phyloP scores from a whole-genome alignment of 805 yeast genomes.

The Saccharomycopsis sp. region DNA sequence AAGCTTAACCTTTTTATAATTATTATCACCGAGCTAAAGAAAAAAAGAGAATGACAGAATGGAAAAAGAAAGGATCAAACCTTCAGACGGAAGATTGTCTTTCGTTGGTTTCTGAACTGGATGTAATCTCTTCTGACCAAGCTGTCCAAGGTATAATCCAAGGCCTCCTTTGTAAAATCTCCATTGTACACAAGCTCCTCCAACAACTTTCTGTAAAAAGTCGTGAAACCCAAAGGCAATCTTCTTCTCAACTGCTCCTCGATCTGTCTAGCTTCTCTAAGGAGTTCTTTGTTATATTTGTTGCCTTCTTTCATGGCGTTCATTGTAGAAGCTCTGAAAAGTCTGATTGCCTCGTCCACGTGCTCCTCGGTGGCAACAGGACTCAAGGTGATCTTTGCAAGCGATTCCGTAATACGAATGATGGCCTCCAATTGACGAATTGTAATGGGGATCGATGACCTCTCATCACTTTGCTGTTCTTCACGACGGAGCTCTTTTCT shows the following conservation, averaged over 20 bases:
- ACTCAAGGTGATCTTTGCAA: conserved; percentile 76
- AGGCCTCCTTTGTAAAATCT: conserved; percentile 55
- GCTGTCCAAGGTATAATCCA: conserved; percentile 74
- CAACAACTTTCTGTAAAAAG: conserved; percentile 74
- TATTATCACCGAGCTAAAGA: too few relatives aligned
- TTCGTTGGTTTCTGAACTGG: conserved; percentile 79
- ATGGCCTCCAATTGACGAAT: conserved; percentile 97
- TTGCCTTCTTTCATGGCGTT: conserved; percentile 76
- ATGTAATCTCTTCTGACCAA: conserved; percentile 83
- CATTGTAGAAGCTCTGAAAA: conserved; percentile 96
- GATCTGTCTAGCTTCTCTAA: conserved; percentile 65
- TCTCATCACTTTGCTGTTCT: conserved; percentile 73
- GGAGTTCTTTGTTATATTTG: conserved; percentile 43
- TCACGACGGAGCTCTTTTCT: conserved; percentile 72
- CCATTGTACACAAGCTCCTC: conserved; percentile 70
- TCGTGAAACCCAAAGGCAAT: conserved; percentile 93
- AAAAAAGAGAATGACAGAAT: too few relatives aligned
- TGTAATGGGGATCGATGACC: conserved; percentile 95
- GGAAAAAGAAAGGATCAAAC: too few relatives aligned
- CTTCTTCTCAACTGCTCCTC: conserved; percentile 83
- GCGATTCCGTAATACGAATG: conserved; percentile 86
- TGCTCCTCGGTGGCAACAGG: conserved; percentile 84
- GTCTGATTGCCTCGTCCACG: conserved; percentile 90
- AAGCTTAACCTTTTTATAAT: too few relatives aligned
- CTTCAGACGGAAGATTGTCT: conserved; percentile 68